A percentile compares a stretch with the other conserved stretches of the same genome.
phyloP scores from a whole-genome alignment of 495 filamentous ascomycete species.

The Aspergillus bridgeri region DNA sequence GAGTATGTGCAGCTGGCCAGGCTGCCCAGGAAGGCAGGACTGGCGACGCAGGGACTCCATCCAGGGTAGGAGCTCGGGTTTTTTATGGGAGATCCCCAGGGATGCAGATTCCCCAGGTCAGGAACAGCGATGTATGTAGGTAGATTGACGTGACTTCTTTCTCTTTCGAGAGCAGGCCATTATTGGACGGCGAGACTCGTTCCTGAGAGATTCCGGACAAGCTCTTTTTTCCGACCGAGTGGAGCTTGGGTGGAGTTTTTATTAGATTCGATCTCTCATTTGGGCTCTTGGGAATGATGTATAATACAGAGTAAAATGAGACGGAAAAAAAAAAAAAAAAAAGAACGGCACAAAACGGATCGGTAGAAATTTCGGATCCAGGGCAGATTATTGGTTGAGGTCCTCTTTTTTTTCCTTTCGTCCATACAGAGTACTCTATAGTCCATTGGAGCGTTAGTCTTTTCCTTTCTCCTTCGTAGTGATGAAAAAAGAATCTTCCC shows the following conservation, averaged over 20 bases:
- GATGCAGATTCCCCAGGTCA: not conserved
- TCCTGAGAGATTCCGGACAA: slow-evolving; percentile 21
- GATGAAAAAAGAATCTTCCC: not conserved
- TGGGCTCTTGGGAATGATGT: slow-evolving; percentile 19
- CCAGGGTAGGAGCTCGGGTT: not conserved
- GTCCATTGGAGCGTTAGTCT: too few relatives aligned
- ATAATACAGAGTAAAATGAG: slow-evolving; percentile 12
- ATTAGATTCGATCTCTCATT: slow-evolving; percentile 37
- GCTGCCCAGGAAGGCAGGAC: not conserved
- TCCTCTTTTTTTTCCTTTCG: not conserved
- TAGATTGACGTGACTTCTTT: slow-evolving; percentile 7
- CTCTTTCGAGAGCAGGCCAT: not conserved
- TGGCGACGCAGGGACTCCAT: not conserved
- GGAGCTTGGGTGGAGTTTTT: slow-evolving; percentile 26
- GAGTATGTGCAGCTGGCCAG: not conserved
- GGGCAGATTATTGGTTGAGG: not conserved
- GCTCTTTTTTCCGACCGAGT: slow-evolving; percentile 37
- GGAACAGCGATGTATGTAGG: not conserved
- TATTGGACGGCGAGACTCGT: slow-evolving; percentile 7
- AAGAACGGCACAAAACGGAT: slow-evolving; percentile 19
- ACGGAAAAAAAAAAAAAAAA: slow-evolving; percentile 10
- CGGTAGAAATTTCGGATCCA: not conserved
- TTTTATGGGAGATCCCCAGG: not conserved
- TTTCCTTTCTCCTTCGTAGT: not conserved
- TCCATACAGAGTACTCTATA: too few relatives aligned